Percentiles rank a stretch among this genome's conserved stretches.
phyloP scores from a whole-genome alignment of 2,329 filamentous ascomycete genomes.

The Penicillium freii region DNA sequence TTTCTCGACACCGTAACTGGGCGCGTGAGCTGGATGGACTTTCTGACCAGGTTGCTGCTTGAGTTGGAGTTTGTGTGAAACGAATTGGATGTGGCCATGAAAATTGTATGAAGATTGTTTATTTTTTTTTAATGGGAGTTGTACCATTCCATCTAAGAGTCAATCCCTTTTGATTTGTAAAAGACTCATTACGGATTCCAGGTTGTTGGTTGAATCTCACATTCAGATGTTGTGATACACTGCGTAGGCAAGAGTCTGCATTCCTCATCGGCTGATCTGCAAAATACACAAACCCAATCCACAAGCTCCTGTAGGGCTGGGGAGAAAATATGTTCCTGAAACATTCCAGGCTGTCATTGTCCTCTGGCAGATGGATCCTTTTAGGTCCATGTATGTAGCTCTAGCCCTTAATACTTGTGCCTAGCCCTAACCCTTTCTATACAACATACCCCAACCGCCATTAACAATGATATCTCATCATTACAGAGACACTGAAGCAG shows the following conservation, averaged over 20 bases:
- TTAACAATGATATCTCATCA: background rate
- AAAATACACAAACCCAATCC: background rate
- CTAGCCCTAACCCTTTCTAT: background rate
- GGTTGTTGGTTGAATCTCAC: background rate
- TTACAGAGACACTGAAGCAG: background rate
- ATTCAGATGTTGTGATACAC: background rate
- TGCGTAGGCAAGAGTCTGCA: background rate
- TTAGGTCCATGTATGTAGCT: background rate
- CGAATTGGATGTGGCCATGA: background rate
- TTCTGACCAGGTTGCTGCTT: conserved; percentile 66
- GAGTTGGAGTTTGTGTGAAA: conserved; percentile 22
- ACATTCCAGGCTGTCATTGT: background rate
- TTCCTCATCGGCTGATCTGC: conserved; percentile 4
- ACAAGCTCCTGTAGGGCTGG: conserved; percentile 1
- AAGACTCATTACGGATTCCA: background rate
- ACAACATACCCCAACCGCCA: background rate
- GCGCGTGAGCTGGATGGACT: conserved; percentile 72
- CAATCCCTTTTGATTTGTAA: background rate
- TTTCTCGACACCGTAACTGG: conserved; percentile 72
- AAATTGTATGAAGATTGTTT: background rate
- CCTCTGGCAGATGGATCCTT: background rate
- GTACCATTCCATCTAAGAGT: no score
- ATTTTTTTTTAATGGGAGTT: background rate
- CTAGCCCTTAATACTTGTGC: background rate
- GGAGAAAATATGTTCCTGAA: background rate